These are phyloP conservation scores for Phytopythium aichiense DNA, from an alignment of 352 stramenopile genomes.

Conservation along the genomic window DNA sequence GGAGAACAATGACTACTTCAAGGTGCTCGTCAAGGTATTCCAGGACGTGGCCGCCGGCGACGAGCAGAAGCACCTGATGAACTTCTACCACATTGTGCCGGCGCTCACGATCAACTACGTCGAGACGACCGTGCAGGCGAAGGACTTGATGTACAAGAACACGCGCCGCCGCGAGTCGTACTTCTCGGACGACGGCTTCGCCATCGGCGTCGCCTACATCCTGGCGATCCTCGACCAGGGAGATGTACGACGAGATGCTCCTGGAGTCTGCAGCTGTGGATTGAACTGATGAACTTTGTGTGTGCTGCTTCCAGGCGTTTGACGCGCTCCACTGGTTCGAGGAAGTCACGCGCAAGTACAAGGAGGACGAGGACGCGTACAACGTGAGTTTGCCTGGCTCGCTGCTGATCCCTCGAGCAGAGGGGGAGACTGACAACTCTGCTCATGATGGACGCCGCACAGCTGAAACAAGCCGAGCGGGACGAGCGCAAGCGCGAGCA, in stretches of 20 bases:
- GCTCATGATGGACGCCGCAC: background rate
- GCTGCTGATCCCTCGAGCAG: background rate
- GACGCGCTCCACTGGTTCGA: constrained; percentile 91
- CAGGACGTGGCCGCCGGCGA: constrained; percentile 85
- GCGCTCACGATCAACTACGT: constrained; percentile 89
- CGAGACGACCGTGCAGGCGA: constrained; percentile 86
- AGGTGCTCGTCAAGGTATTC: constrained; percentile 87
- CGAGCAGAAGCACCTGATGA: constrained; percentile 89
- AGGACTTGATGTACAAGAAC: constrained; percentile 96
- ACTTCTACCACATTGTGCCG: constrained; percentile 90
- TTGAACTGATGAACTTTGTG: constrained; percentile 1
- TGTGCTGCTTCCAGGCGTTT: constrained; percentile 46
- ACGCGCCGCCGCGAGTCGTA: constrained; percentile 91
- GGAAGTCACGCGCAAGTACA: constrained; percentile 84
- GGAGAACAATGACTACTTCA: constrained; percentile 93
- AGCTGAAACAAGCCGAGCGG: constrained; percentile 80
- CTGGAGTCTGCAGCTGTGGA: constrained; percentile 2
- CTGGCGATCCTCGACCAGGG: constrained; percentile 89
- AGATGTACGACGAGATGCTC: constrained; percentile 32
- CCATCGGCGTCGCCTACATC: constrained; percentile 92
- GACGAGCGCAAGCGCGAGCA: constrained; percentile 75
- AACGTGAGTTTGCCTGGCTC: constrained; percentile 26
- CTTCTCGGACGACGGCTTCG: constrained; percentile 95
- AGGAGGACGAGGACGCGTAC: constrained; percentile 76
- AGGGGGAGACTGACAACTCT: background rate